These are phyloP conservation scores for Linnemannia elongata DNA, from an alignment of 192 early-diverging fungal genomes.

Conservation along the genomic window DNA sequence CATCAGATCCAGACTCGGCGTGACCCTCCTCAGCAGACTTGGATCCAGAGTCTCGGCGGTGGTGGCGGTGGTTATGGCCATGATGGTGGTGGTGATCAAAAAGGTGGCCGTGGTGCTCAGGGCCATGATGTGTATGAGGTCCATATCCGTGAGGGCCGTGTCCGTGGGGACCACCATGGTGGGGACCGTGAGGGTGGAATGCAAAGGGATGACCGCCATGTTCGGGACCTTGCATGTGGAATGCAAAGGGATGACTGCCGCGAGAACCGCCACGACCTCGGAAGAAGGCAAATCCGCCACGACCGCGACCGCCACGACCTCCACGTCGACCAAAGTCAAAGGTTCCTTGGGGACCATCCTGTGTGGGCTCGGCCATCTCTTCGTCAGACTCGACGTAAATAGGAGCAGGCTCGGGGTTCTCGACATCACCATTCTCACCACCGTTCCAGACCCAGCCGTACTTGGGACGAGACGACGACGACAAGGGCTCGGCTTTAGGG, in stretches of 20 bases:
- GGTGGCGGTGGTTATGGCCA: constrained; percentile 16
- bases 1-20: constrained; percentile 7
- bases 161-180: neutral
- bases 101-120: neutral
- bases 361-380: constrained; percentile 44
- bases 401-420: constrained; percentile 31
- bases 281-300: constrained; percentile 14
- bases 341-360: neutral
- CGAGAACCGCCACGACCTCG: constrained; percentile 24
- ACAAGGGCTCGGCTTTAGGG: neutral
- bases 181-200: constrained; percentile 23
- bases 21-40: constrained; percentile 29
- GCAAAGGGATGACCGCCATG: constrained; percentile 3
- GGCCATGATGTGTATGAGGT: neutral
- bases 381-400: constrained; percentile 31
- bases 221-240: too few species aligned
- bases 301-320: constrained; percentile 19
- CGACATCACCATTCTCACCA: neutral
- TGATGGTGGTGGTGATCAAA: neutral
- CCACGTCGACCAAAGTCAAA: constrained; percentile 29
- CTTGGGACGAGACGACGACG: constrained; percentile 28
- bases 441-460: constrained; percentile 56
- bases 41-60: constrained; percentile 36
- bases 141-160: constrained; percentile 10
- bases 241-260: constrained; percentile 2